Evolutionary conservation across 164 flowering plant genomes (phyloP).

Genomic region (Chimonanthus salicifolius): DNA sequence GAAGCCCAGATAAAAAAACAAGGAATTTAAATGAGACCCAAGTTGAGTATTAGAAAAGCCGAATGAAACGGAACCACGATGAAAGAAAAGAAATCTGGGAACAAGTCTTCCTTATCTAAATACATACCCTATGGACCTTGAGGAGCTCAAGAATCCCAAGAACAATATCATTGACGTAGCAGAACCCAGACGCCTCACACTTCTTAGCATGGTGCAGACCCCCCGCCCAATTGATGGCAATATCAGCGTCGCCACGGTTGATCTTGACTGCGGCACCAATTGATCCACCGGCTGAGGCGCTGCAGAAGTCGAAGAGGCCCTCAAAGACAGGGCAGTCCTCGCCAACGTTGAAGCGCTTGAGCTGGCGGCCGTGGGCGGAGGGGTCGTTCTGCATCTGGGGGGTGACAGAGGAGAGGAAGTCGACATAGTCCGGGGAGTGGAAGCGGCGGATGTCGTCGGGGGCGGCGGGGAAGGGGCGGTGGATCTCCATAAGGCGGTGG

Average conservation of each 20-base stretch:
- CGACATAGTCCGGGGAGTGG: slow-evolving; percentile 51
- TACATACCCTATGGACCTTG: slow-evolving; percentile 39
- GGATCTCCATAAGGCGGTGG: slow-evolving; percentile 48
- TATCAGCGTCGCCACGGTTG: slow-evolving; percentile 43
- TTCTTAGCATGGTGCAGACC: slow-evolving; percentile 63
- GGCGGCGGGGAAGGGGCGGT: slow-evolving; percentile 42
- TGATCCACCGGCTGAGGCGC: slow-evolving; percentile 49
- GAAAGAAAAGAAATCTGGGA: neutral
- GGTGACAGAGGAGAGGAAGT: slow-evolving; percentile 40
- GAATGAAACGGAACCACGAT: too few species aligned
- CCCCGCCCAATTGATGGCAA: slow-evolving; percentile 64
- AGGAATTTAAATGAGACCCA: neutral
- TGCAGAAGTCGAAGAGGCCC: slow-evolving; percentile 49
- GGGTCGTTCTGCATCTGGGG: slow-evolving; percentile 34
- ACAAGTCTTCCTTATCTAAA: too few species aligned
- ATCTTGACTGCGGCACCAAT: slow-evolving; percentile 53
- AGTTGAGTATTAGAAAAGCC: neutral
- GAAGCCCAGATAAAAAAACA: too few species aligned
- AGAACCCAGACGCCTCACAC: slow-evolving; percentile 60
- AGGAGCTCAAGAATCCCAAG: slow-evolving; percentile 58
- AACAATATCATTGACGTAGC: slow-evolving; percentile 60
- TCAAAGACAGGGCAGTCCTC: slow-evolving; percentile 63
- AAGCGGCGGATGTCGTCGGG: slow-evolving; percentile 39
- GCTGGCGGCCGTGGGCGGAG: slow-evolving; percentile 19
- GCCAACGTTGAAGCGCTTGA: slow-evolving; percentile 51